Base-by-base conservation (phyloP, 495 filamentous ascomycete species). In the Penicillium soppii region DNA sequence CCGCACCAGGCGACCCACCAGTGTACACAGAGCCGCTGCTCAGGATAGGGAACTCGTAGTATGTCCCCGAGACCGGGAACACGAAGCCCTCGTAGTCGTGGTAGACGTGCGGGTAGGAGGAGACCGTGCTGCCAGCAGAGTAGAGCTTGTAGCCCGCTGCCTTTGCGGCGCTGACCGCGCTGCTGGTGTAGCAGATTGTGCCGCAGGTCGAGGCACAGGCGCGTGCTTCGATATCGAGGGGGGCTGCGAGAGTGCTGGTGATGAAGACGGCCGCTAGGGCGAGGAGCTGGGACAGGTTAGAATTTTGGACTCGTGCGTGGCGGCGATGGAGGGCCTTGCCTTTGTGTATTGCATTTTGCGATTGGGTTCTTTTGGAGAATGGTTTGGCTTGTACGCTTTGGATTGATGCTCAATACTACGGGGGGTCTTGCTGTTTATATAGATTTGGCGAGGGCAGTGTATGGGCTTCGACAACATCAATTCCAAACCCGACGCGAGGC, bases 31-130 rank as follows among this genome's bases (percentile, higher is more conserved):
- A 47, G 50, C 72, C 75, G 46, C 69, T 74, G 43, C 57, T 72
- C 59, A 87, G 52, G 48, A 91, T 84, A 1, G 88, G 88, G 63
- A 82, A 90, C 62, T 90, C 87, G 54, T 87, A 85, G 70, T 83
- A 90, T 0, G 85, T 82, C n/a, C 77, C 77, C 1, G 62, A 53
- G 6, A 81, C 77, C 27, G 77, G 71, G 70, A 91, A 90, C 47
- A 66, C 69, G 65, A 90, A 89, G 32, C 81, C 84, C 63, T 91
- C 88, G 64, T 83, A 83, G 77, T 90, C 75, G 62, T 89, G 79
- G 75, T 89, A 90, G 41, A 72, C 68, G 69, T 90, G 87, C 0
- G 87, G 87, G 65, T 90, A 90, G 54, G 66, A 57, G 63, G 77
- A 72, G 22, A 77, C 74, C 10, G 71, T 75, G 6, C 69, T 26